phyloP scores from a whole-genome alignment of 2,329 filamentous ascomycete genomes.

The Curvularia lunata region DNA sequence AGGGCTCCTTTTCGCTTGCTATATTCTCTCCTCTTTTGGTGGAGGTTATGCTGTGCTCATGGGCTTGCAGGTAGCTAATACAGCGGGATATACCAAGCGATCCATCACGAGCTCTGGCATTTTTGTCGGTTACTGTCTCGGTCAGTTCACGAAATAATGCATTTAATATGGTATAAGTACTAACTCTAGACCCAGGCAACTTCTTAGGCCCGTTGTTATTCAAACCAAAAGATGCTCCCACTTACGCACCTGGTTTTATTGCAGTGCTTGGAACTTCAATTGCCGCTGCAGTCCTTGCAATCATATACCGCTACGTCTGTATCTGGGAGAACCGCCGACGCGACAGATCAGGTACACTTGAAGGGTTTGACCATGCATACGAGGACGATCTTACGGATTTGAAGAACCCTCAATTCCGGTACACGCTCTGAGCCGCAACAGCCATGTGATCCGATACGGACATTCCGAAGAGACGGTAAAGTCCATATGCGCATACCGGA shows the following conservation, averaged over 20 bases:
- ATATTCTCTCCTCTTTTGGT: constrained; percentile 54
- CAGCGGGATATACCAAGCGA: constrained; percentile 60
- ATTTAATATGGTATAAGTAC: background rate
- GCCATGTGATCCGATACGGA: background rate
- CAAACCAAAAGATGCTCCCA: background rate
- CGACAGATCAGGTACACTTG: constrained; percentile 52
- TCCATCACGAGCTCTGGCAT: constrained; percentile 57
- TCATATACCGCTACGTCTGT: constrained; percentile 56
- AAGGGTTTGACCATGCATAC: constrained; percentile 60
- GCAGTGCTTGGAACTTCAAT: constrained; percentile 49
- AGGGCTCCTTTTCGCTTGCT: constrained; percentile 57
- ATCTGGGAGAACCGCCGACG: constrained; percentile 54
- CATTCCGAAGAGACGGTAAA: background rate
- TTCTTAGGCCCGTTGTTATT: background rate
- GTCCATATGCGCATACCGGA: background rate
- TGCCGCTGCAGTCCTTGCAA: constrained; percentile 44
- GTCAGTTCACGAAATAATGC: constrained; percentile 26
- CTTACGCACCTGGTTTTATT: constrained; percentile 40
- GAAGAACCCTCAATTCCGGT: constrained; percentile 33
- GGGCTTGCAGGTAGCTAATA: constrained; percentile 59
- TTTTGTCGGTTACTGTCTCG: constrained; percentile 60
- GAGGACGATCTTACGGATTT: constrained; percentile 60
- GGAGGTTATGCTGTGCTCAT: constrained; percentile 60
- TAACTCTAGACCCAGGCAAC: background rate
- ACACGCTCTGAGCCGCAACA: constrained; percentile 12